A percentile compares a stretch with the other conserved stretches of the same genome.
Conservation (phyloP, 441 rosid genomes). For the Macaranga tanarius region DNA sequence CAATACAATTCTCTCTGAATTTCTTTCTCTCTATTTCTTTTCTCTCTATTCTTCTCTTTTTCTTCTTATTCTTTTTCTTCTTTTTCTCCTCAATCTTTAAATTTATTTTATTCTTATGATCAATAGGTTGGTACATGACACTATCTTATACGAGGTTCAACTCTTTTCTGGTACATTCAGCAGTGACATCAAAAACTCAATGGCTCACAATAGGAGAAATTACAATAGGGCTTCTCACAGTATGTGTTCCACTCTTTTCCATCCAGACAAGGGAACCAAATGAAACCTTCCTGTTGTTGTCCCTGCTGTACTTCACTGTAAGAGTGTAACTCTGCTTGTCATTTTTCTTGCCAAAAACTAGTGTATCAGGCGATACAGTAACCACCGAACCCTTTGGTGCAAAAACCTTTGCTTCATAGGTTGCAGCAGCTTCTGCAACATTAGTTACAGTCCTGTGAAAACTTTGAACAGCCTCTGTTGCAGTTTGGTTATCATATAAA, state of each 20-base stretch:
- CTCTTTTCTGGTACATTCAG: too few relatives aligned
- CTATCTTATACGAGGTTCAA: too few relatives aligned
- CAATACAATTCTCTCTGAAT: too few relatives aligned
- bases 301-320: slow-evolving; percentile 14
- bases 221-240: slow-evolving; percentile 43
- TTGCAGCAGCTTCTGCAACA: slow-evolving; percentile 35
- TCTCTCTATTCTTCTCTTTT: too few relatives aligned
- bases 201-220: slow-evolving; percentile 38
- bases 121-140: too few relatives aligned
- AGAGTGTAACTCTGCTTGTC: slow-evolving; percentile 36
- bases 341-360: slow-evolving; percentile 31
- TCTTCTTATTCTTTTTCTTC: too few relatives aligned
- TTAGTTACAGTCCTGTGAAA: slow-evolving; percentile 44
- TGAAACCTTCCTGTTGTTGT: slow-evolving; percentile 20
- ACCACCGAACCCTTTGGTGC: slow-evolving; percentile 30
- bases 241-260: slow-evolving; percentile 34
- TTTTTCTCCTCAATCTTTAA: too few relatives aligned
- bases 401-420: slow-evolving; percentile 28
- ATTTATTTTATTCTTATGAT: too few relatives aligned
- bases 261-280: slow-evolving; percentile 44
- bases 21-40: too few relatives aligned
- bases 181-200: too few relatives aligned
- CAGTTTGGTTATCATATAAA: slow-evolving; percentile 23
- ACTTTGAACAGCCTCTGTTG: not conserved
- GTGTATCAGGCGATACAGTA: slow-evolving; percentile 29